A percentile compares a stretch with the other conserved stretches of the same genome.
Conservation (phyloP, 768 basidiomycete species). For the Pisolithus marmoratus region DNA sequence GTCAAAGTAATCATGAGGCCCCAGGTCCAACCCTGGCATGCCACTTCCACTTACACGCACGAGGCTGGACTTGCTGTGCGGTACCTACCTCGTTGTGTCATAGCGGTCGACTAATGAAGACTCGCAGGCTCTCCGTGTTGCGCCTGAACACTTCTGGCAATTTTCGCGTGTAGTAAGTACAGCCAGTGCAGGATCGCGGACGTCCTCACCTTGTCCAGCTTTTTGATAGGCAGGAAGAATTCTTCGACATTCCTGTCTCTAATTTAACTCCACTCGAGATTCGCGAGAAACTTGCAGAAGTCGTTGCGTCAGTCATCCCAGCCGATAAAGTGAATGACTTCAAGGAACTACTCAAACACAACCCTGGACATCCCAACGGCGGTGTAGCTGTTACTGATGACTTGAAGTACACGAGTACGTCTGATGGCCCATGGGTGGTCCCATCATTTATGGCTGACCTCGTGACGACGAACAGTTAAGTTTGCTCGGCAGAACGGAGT, state of each 20-base stretch:
- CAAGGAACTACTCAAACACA: conserved; percentile 56
- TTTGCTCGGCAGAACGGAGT: conserved; percentile 86
- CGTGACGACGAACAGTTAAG: conserved; percentile 56
- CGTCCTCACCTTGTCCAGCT: conserved; percentile 39
- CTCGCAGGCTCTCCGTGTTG: conserved; percentile 56
- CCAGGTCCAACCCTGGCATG: conserved; percentile 81
- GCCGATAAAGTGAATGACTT: conserved; percentile 46
- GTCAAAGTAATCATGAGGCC: conserved; percentile 67
- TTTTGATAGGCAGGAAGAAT: conserved; percentile 71
- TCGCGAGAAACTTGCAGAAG: conserved; percentile 62
- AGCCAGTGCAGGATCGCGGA: neutral
- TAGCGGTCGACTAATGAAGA: neutral
- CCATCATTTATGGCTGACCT: neutral
- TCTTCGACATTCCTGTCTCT: conserved; percentile 70
- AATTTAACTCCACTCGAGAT: conserved; percentile 64
- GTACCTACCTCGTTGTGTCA: neutral
- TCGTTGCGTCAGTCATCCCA: conserved; percentile 53
- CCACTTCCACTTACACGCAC: conserved; percentile 64
- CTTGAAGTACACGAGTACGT: conserved; percentile 83
- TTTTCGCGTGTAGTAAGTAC: conserved; percentile 59
- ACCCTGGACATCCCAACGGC: conserved; percentile 58
- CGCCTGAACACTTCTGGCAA: conserved; percentile 76
- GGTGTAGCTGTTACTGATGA: conserved; percentile 81
- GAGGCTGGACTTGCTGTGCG: conserved; percentile 79
- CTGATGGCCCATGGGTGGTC: neutral